Percentiles rank a stretch among this genome's conserved stretches.
These are phyloP conservation scores for Amanita phalloides DNA, from an alignment of 768 basidiomycete species.

Conservation along the genomic window DNA sequence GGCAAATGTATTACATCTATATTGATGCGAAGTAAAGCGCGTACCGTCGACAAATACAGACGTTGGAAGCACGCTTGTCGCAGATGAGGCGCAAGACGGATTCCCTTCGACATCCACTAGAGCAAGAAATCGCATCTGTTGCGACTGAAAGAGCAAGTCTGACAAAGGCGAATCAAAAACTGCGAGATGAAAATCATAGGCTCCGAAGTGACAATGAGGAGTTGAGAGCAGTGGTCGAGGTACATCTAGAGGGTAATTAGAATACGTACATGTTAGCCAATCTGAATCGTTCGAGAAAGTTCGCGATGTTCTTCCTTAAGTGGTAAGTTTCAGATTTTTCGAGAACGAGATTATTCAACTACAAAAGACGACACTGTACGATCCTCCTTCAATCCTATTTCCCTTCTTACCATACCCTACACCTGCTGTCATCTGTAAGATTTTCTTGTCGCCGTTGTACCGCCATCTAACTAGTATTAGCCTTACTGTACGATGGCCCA, in stretches of 20 bases:
- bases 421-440: constrained; percentile 1
- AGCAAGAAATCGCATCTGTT: constrained; percentile 33
- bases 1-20: not conserved
- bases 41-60: constrained; percentile 50
- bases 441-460: constrained; percentile 6
- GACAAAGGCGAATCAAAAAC: constrained; percentile 35
- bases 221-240: constrained; percentile 59
- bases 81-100: constrained; percentile 33
- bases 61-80: constrained; percentile 45
- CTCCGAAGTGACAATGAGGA: constrained; percentile 42
- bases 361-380: constrained; percentile 24
- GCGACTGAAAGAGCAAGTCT: constrained; percentile 35
- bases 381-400: constrained; percentile 13
- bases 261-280: not conserved
- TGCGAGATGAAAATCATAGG: constrained; percentile 46
- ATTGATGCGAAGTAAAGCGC: constrained; percentile 22
- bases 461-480: constrained; percentile 1
- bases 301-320: constrained; percentile 26
- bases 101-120: constrained; percentile 18
- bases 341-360: constrained; percentile 30
- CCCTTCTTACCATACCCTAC: constrained; percentile 12
- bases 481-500: constrained; percentile 39
- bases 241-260: constrained; percentile 37
- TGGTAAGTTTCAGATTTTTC: constrained; percentile 39
- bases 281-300: constrained; percentile 27